Evolutionary conservation across 352 stramenopile genomes (phyloP).

Genomic region (Pythium chondricola): DNA sequence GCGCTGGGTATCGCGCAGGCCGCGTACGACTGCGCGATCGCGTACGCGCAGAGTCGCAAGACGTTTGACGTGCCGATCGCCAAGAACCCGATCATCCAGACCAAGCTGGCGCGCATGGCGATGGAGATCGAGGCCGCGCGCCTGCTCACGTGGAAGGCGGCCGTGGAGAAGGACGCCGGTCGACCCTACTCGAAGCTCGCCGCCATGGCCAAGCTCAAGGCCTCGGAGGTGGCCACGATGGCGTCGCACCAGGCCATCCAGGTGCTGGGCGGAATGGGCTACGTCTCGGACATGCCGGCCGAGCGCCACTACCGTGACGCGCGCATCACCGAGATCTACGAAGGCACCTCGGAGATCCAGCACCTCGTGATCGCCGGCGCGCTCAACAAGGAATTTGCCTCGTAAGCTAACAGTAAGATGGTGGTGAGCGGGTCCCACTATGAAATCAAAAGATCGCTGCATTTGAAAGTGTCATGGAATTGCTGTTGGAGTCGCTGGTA

Average conservation of each 20-base stretch:
- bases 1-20: constrained; percentile 95
- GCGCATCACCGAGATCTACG: constrained; percentile 97
- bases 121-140: constrained; percentile 90
- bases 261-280: constrained; percentile 93
- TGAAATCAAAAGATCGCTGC: too few species aligned
- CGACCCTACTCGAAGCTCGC: constrained; percentile 90
- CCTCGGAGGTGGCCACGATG: constrained; percentile 94
- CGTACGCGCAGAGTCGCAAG: constrained; percentile 93
- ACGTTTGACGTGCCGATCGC: constrained; percentile 92
- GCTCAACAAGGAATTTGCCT: constrained; percentile 95
- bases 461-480: too few species aligned
- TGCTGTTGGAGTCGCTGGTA: too few species aligned
- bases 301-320: constrained; percentile 97
- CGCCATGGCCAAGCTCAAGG: constrained; percentile 96
- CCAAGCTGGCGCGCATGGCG: constrained; percentile 93
- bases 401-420: constrained; percentile 25
- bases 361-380: constrained; percentile 93
- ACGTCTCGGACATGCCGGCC: constrained; percentile 96
- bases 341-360: constrained; percentile 97
- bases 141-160: constrained; percentile 93
- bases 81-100: constrained; percentile 83
- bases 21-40: constrained; percentile 93
- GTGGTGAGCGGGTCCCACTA: too few species aligned
- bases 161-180: constrained; percentile 88
- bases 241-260: constrained; percentile 96